Evolutionary conservation across 2,329 filamentous ascomycete genomes (phyloP).

Genomic region (Nothophoma quercina): DNA sequence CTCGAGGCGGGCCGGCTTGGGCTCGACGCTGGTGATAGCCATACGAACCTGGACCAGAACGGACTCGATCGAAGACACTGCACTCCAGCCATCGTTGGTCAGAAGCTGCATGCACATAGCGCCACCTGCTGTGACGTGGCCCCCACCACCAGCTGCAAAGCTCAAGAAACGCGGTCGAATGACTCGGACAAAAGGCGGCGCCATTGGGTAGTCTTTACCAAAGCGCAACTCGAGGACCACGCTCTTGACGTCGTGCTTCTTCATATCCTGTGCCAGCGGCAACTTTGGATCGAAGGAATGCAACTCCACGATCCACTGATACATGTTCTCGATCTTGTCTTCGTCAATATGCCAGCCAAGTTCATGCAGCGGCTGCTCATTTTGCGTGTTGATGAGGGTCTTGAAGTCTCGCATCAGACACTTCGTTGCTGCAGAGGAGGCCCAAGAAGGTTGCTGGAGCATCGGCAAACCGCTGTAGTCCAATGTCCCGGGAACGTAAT

Average conservation of each 20-base stretch:
- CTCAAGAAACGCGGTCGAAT: slow-evolving; percentile 80
- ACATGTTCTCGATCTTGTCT: slow-evolving; percentile 73
- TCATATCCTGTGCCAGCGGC: slow-evolving; percentile 79
- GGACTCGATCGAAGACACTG: slow-evolving; percentile 75
- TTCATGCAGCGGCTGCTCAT: slow-evolving; percentile 65
- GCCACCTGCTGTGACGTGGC: slow-evolving; percentile 84
- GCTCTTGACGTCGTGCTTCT: slow-evolving; percentile 65
- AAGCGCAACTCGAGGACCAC: slow-evolving; percentile 86
- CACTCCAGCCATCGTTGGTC: slow-evolving; percentile 83
- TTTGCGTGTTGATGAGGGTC: slow-evolving; percentile 70
- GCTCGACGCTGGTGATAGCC: slow-evolving; percentile 74
- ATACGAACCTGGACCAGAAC: slow-evolving; percentile 82
- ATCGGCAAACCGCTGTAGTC: slow-evolving; percentile 68
- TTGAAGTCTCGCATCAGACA: slow-evolving; percentile 71
- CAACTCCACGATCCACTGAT: slow-evolving; percentile 90
- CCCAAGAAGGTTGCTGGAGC: slow-evolving; percentile 71
- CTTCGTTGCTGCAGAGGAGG: slow-evolving; percentile 67
- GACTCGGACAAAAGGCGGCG: slow-evolving; percentile 84
- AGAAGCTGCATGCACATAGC: slow-evolving; percentile 84
- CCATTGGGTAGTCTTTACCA: slow-evolving; percentile 75
- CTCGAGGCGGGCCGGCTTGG: slow-evolving; percentile 73
- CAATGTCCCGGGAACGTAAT: slow-evolving; percentile 74
- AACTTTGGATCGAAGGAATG: slow-evolving; percentile 78
- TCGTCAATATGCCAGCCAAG: slow-evolving; percentile 86
- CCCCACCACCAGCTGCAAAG: slow-evolving; percentile 77